Evolutionary conservation across 495 filamentous ascomycete genomes (phyloP), one percentile per base, ranked within the genome.

Genomic region (Penicillium malachiteum): DNA sequence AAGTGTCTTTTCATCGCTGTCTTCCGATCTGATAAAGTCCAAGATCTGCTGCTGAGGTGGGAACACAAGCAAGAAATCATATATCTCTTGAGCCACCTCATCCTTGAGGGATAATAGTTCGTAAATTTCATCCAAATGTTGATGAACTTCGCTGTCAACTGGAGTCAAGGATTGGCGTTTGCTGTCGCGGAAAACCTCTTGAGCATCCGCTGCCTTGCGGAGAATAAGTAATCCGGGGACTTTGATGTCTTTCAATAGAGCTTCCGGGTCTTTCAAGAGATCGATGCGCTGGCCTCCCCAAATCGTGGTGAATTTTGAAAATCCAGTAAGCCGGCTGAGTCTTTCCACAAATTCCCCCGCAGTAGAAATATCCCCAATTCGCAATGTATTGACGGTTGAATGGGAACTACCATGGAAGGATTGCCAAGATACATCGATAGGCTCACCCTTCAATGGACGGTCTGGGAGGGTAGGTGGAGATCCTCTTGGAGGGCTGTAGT

Each of bases 61-160:
- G 46, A 95, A 90, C 7, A 84, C 81, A 26, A 83, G 71, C 38
- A 96, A 75, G 51, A 96, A 92, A 48, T 83, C 76, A 64, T 84
- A 91, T 8, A 92, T 87, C 85, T 89, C 57, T 32, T 79, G 75
- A n/a, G 88, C 85, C 13, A 94, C 71, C 40, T 78, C 79, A 55
- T 91, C 89, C 40, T 89, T 81, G 66, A 94, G 83, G 48, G 83
- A 82, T 37, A 98, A 80, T 60, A 93, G 85, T 14, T 84, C 81
- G 77, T 93, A 96, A 8, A 98, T 71, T 52, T 92, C 85, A 50
- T 91, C 83, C 65, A 96, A 96, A 69, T 96, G 90, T 52, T 86
- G 83, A 52, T 96, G 71, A 17, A 97, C 85, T 56, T 92, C 89
- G 12, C 78, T 74, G 57, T 96, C 89, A 7, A 92, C 77, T 11